These are phyloP conservation scores for Tuber calosporum DNA, from an alignment of 495 filamentous ascomycete species.

Conservation along the genomic window DNA sequence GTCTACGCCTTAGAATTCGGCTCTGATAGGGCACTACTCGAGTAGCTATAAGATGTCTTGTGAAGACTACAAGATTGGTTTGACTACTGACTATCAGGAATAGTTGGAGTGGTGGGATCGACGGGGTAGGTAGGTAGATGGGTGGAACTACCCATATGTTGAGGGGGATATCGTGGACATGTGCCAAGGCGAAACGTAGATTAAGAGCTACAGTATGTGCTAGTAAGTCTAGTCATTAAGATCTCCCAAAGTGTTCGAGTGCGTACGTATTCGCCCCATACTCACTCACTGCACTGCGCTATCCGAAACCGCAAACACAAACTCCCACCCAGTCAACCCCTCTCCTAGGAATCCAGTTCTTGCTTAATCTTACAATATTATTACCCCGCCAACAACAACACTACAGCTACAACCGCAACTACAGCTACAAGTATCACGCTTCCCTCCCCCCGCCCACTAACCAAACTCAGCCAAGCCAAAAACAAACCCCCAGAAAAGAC, in stretches of 20 bases:
- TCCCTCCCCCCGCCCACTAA: not conserved
- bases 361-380: not conserved
- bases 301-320: not conserved
- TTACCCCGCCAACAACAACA: not conserved
- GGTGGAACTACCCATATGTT: not conserved
- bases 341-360: not conserved
- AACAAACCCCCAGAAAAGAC: not conserved
- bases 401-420: slow-evolving; percentile 15
- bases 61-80: not conserved
- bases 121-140: no score
- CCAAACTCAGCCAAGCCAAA: not conserved
- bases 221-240: not conserved
- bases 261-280: not conserved
- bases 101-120: not conserved
- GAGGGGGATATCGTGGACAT: no score
- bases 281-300: not conserved
- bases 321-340: not conserved
- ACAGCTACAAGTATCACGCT: not conserved
- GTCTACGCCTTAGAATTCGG: no score
- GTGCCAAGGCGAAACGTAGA: not conserved
- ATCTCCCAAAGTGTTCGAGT: not conserved
- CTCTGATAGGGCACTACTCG: not conserved
- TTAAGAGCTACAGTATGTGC: not conserved
- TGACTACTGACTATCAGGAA: not conserved
- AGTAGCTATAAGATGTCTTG: not conserved